A percentile compares a stretch with the other conserved stretches of the same genome.
phyloP scores from a whole-genome alignment of 495 filamentous ascomycete genomes.

The Aspergillus sparsus region DNA sequence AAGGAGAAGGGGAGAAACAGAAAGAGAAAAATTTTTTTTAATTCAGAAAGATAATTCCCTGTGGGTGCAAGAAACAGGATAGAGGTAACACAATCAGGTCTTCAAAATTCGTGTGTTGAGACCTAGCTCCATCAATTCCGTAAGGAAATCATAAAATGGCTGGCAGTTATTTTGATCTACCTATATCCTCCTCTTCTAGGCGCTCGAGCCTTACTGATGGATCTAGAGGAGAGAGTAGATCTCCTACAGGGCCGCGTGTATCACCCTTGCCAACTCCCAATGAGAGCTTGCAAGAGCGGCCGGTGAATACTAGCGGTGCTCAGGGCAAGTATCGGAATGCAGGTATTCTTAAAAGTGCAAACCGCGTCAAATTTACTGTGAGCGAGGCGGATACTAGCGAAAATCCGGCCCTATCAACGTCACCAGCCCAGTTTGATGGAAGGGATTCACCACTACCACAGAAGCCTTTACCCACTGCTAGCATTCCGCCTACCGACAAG shows the following conservation, averaged over 20 bases:
- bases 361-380: conserved; percentile 41
- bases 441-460: conserved; percentile 39
- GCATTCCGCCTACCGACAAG: conserved; percentile 44
- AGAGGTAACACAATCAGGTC: conserved; percentile 18
- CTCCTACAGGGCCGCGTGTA: conserved; percentile 31
- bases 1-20: conserved; percentile 7
- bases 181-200: conserved; percentile 31
- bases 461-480: conserved; percentile 41
- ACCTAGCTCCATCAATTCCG: conserved; percentile 17
- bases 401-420: conserved; percentile 28
- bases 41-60: no score
- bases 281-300: conserved; percentile 29
- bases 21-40: background rate
- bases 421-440: conserved; percentile 33
- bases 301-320: conserved; percentile 26
- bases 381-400: conserved; percentile 29
- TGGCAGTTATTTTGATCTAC: conserved; percentile 45
- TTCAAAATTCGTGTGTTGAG: conserved; percentile 9
- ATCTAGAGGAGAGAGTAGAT: conserved; percentile 27
- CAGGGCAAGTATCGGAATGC: conserved; percentile 46
- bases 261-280: conserved; percentile 27
- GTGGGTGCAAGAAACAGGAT: no score
- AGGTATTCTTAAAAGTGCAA: conserved; percentile 42
- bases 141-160: conserved; percentile 35
- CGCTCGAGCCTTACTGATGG: conserved; percentile 36